Base-by-base conservation (phyloP, 176 grass and related monocot genomes). In the Lolium perenne region DNA sequence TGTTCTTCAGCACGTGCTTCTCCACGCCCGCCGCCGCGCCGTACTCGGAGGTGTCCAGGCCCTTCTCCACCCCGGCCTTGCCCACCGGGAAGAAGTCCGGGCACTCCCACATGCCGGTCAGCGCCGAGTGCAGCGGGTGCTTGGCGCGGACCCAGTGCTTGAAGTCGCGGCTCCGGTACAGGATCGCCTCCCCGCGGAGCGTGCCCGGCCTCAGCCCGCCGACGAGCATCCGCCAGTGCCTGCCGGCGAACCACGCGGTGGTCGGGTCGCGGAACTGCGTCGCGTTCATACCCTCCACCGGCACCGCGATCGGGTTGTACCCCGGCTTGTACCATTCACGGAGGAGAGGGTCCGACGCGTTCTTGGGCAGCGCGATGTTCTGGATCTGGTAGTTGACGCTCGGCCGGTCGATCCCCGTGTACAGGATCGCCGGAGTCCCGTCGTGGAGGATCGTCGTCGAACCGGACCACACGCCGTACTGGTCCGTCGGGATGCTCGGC, bases 181-280 rank as follows among this genome's bases (percentile, higher is more conserved):
- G 65, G 15, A 84, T 38, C 6, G 86, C 87, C 53, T 78, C 8
- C 0, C 94, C 94, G 0, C 56, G 68, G 41, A 54, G 74, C 0
- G 20, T n/a, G 1, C 16, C 71, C 0, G 72, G 72, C n/a, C 55
- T 8, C 38, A 86, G 86, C n/a, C 89, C 84, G 4, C 94, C 94
- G 2, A 96, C 78, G 4, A 89, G 77, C 51, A 93, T 38, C 13
- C 85, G 83, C 94, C 94, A 96, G 4, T 86, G 87, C 0, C 65
- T 47, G 60, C 48, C 89, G 4, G 59, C 76, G 17, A 20, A 74
- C 92, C 92, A 94, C 0, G 92, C 89, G 0, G 92, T 94, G 22
- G 92, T 94, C 2, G 92, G 92, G 76, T 94, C 92, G 0, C 92
- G 88, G 64, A 94, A 94, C 32, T 87, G 79, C 4, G 78, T 94